Percentiles rank a stretch among this genome's conserved stretches.
These are phyloP conservation scores for Acidiella bohemica DNA, from an alignment of 495 filamentous ascomycete species.

Conservation along the genomic window DNA sequence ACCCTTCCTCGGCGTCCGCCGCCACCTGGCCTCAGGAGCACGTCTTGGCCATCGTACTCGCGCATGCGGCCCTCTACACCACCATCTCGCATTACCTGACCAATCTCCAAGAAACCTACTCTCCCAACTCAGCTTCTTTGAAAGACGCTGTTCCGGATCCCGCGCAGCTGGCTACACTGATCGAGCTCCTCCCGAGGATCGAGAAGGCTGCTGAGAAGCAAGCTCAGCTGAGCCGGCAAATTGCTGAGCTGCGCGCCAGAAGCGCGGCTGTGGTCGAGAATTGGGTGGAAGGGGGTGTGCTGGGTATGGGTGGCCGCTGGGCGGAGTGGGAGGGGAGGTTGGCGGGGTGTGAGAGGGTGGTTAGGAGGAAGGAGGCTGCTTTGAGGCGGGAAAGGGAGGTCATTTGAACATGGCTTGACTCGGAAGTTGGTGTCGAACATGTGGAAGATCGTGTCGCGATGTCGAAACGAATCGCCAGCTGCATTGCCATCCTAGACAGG, in stretches of 20 bases:
- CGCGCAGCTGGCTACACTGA: constrained; percentile 45
- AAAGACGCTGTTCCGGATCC: constrained; percentile 11
- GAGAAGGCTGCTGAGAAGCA: constrained; percentile 52
- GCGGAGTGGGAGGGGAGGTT: constrained; percentile 60
- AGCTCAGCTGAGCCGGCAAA: constrained; percentile 52
- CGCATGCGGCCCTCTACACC: constrained; percentile 64
- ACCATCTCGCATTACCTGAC: constrained; percentile 64
- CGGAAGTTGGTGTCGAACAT: too few relatives aligned
- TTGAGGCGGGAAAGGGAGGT: constrained; percentile 22
- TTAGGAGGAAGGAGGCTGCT: constrained; percentile 44
- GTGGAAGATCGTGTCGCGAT: too few relatives aligned
- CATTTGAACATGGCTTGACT: too few relatives aligned
- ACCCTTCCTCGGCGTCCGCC: constrained; percentile 14
- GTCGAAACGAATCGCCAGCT: too few relatives aligned
- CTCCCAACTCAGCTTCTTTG: too few relatives aligned
- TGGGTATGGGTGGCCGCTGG: constrained; percentile 57
- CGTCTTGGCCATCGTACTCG: constrained; percentile 55
- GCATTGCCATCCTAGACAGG: too few relatives aligned
- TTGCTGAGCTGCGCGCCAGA: constrained; percentile 56
- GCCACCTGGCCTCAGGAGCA: constrained; percentile 22
- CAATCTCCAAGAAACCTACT: constrained; percentile 52
- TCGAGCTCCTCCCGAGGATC: constrained; percentile 57
- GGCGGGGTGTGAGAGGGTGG: constrained; percentile 49
- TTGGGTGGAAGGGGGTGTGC: constrained; percentile 66
- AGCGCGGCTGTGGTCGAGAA: constrained; percentile 58